Conservation (phyloP, 768 basidiomycete genomes). For the Austroboletus eburneus region DNA sequence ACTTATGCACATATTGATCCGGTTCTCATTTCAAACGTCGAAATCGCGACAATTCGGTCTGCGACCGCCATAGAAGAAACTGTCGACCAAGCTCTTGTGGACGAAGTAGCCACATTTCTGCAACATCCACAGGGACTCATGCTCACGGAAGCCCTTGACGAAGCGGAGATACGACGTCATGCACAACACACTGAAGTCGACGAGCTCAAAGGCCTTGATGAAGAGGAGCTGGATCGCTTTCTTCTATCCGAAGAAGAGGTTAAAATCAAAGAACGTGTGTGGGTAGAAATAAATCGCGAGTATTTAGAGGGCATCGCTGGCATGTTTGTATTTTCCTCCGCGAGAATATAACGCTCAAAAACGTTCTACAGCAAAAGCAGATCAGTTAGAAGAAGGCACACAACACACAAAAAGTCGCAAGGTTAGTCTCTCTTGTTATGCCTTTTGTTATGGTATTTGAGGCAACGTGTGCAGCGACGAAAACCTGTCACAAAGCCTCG, state of each 20-base stretch:
- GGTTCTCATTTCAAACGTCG: slow-evolving; percentile 36
- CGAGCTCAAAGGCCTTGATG: slow-evolving; percentile 77
- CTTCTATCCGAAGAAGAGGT: slow-evolving; percentile 77
- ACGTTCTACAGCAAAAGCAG: slow-evolving; percentile 61
- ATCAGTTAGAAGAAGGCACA: slow-evolving; percentile 42
- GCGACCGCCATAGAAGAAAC: slow-evolving; percentile 51
- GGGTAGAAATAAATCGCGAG: slow-evolving; percentile 91
- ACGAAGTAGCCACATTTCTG: slow-evolving; percentile 68
- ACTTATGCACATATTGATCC: slow-evolving; percentile 54
- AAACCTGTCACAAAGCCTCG: slow-evolving; percentile 64
- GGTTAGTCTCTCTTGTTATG: slow-evolving; percentile 70
- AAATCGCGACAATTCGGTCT: slow-evolving; percentile 11
- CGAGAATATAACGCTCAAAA: slow-evolving; percentile 40
- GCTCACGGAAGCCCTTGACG: slow-evolving; percentile 59
- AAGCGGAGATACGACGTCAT: slow-evolving; percentile 60
- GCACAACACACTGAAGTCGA: slow-evolving; percentile 48
- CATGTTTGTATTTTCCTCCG: slow-evolving; percentile 9
- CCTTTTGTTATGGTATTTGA: too few relatives aligned
- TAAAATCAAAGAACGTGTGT: slow-evolving; percentile 82
- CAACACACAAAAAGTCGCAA: slow-evolving; percentile 61
- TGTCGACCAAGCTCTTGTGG: slow-evolving; percentile 57
- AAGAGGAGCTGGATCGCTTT: slow-evolving; percentile 83
- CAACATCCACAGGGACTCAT: slow-evolving; percentile 56
- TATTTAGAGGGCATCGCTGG: slow-evolving; percentile 87
- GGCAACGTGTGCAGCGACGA: too few relatives aligned